These are phyloP conservation scores for Avena insularis DNA, from an alignment of 176 grass and related monocot species.

Conservation along the genomic window DNA sequence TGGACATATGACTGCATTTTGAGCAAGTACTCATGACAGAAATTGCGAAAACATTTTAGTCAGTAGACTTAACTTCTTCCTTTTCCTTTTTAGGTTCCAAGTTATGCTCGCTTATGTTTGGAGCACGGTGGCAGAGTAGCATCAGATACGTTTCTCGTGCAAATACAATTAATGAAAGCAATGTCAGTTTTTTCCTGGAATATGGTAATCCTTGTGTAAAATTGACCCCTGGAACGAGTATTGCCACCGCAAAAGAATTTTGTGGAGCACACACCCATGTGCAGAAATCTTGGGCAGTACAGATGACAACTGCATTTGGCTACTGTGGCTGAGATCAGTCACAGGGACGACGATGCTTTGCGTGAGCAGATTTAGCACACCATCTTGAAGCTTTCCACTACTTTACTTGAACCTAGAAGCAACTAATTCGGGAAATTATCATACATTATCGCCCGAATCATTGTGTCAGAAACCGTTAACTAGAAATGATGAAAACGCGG, in stretches of 20 bases:
- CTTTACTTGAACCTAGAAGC: conserved; percentile 38
- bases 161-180: too few species aligned
- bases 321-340: conserved; percentile 48
- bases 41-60: too few species aligned
- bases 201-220: too few species aligned
- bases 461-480: not conserved
- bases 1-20: too few species aligned
- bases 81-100: too few species aligned
- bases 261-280: conserved; percentile 45
- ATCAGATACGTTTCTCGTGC: too few species aligned
- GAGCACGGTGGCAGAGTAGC: too few species aligned
- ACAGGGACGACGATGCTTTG: not conserved
- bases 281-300: conserved; percentile 36
- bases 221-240: not conserved
- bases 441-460: not conserved
- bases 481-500: not conserved
- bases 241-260: conserved; percentile 9
- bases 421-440: conserved; percentile 13
- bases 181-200: too few species aligned
- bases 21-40: too few species aligned
- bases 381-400: not conserved
- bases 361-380: not conserved
- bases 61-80: too few species aligned
- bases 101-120: too few species aligned
- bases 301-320: conserved; percentile 11